A percentile compares a stretch with the other conserved stretches of the same genome.
These are phyloP conservation scores for Thielaviopsis punctulata DNA, from an alignment of 2,329 filamentous ascomycete species.

Conservation along the genomic window DNA sequence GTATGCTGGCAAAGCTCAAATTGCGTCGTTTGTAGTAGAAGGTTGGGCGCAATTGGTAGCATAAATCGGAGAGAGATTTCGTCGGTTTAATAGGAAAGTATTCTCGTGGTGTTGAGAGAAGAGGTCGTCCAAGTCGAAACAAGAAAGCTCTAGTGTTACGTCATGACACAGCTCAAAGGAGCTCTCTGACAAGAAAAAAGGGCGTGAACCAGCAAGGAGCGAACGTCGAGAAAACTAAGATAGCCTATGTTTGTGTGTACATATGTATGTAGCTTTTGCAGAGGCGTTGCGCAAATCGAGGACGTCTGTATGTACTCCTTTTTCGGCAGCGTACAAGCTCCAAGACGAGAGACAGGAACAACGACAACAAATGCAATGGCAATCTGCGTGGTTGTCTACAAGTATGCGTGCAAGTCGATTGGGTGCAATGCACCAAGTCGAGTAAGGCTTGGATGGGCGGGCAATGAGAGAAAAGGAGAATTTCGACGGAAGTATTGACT, in stretches of 20 bases:
- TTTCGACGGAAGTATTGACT: background rate
- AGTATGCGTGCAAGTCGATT: background rate
- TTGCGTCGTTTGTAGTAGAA: background rate
- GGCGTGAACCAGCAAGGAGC: too few species aligned
- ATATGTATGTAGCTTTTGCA: background rate
- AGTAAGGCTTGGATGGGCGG: background rate
- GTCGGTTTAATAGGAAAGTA: background rate
- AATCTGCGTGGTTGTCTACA: background rate
- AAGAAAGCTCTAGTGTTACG: background rate
- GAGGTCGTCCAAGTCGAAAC: too few species aligned
- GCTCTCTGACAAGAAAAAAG: background rate
- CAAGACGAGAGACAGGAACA: background rate
- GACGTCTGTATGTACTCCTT: background rate
- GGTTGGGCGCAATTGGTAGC: background rate
- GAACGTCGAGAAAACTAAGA: too few species aligned
- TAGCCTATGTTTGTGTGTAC: too few species aligned
- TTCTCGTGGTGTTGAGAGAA: too few species aligned
- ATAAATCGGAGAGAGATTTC: background rate
- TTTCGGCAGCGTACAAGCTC: background rate
- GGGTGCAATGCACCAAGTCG: background rate
- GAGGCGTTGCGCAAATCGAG: background rate
- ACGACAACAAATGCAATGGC: background rate
- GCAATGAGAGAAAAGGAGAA: background rate
- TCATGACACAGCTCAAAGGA: background rate
- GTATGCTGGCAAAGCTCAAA: background rate